These are phyloP conservation scores for Dioscorea alata DNA, from an alignment of 106 monocot species.

Conservation along the genomic window DNA sequence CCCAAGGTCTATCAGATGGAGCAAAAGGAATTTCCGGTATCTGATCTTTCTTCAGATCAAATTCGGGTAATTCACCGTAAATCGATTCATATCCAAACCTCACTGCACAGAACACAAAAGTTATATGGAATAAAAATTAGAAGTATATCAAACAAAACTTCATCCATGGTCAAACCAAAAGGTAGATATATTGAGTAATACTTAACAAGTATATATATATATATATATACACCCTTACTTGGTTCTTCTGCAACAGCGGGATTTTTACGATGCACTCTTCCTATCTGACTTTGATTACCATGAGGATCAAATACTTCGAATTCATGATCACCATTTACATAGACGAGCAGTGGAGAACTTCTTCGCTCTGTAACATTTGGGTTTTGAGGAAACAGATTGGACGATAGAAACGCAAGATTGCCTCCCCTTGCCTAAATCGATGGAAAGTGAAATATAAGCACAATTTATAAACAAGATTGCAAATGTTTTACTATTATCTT, in stretches of 20 bases:
- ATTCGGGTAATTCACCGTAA: conserved; percentile 66
- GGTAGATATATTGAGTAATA: background rate
- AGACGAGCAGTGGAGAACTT: conserved; percentile 37
- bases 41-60: conserved; percentile 25
- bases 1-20: conserved; percentile 82
- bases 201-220: no score
- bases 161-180: background rate
- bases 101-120: conserved; percentile 22
- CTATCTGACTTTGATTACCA: conserved; percentile 15
- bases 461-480: no score
- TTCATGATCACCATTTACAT: conserved; percentile 66
- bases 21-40: conserved; percentile 43
- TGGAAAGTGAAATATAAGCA: no score
- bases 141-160: background rate
- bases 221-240: conserved; percentile 19
- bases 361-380: conserved; percentile 17
- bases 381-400: conserved; percentile 11
- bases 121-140: background rate
- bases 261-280: conserved; percentile 13
- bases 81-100: conserved; percentile 71
- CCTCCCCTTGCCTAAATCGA: conserved; percentile 68
- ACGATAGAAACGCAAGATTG: conserved; percentile 52
- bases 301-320: conserved; percentile 79
- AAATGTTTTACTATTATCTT: no score
- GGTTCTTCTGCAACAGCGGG: conserved; percentile 33